phyloP scores from a whole-genome alignment of 805 yeast species.

The Metschnikowia gelsemii region DNA sequence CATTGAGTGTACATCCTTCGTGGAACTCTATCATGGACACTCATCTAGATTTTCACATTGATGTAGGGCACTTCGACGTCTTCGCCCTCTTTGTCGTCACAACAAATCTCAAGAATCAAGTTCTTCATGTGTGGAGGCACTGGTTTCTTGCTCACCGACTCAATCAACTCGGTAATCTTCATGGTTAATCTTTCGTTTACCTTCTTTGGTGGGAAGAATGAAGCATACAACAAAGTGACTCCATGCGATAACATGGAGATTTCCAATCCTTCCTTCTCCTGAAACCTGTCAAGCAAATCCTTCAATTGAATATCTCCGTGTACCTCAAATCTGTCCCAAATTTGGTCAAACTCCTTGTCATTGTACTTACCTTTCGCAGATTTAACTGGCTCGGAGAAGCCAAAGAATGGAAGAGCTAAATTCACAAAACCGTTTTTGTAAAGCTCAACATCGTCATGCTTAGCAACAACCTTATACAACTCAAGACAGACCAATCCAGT shows the following conservation, averaged over 20 bases:
- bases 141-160: constrained; percentile 81
- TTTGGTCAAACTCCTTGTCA: constrained; percentile 72
- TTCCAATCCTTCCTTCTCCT: constrained; percentile 79
- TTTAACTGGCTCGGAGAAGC: constrained; percentile 92
- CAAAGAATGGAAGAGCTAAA: constrained; percentile 92
- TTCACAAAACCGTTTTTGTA: constrained; percentile 92
- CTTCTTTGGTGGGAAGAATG: constrained; percentile 91
- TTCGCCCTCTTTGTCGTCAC: constrained; percentile 89
- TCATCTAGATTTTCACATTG: constrained; percentile 46
- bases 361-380: constrained; percentile 83
- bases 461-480: constrained; percentile 83
- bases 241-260: constrained; percentile 91
- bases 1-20: no score
- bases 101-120: constrained; percentile 84
- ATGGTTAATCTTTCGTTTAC: constrained; percentile 69
- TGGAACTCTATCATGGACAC: no score
- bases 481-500: constrained; percentile 94
- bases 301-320: constrained; percentile 73
- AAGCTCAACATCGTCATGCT: constrained; percentile 71
- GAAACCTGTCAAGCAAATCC: constrained; percentile 71
- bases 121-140: constrained; percentile 71
- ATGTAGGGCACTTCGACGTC: constrained; percentile 94
- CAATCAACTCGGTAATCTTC: constrained; percentile 72
- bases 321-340: constrained; percentile 93
- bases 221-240: constrained; percentile 85